phyloP scores from a whole-genome alignment of 768 basidiomycete genomes.

The Gymnopilus junonius region DNA sequence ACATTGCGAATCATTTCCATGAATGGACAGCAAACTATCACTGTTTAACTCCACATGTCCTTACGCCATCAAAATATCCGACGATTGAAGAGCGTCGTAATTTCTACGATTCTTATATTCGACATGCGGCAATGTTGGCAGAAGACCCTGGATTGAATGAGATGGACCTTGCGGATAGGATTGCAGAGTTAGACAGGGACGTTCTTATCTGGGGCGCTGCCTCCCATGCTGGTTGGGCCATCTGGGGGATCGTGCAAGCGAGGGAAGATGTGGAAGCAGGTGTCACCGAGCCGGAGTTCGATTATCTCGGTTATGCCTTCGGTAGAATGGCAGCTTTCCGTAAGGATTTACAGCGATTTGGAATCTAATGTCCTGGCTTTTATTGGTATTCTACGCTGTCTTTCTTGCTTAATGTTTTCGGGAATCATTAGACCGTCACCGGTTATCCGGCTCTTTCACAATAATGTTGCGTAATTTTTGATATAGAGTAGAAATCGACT shows the following conservation, averaged over 20 bases:
- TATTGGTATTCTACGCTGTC: background rate
- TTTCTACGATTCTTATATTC: slow-evolving; percentile 87
- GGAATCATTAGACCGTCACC: background rate
- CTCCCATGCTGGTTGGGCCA: slow-evolving; percentile 89
- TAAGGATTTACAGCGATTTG: slow-evolving; percentile 54
- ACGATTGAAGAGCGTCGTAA: slow-evolving; percentile 70
- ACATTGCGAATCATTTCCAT: slow-evolving; percentile 96
- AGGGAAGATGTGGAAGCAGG: slow-evolving; percentile 69
- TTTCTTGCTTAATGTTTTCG: background rate
- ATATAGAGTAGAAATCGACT: background rate
- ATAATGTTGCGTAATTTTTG: background rate
- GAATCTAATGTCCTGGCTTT: slow-evolving; percentile 26
- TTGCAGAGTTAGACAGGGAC: slow-evolving; percentile 72
- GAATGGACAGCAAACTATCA: slow-evolving; percentile 98
- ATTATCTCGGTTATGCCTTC: slow-evolving; percentile 84
- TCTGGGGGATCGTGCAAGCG: slow-evolving; percentile 95
- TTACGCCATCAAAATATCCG: slow-evolving; percentile 72
- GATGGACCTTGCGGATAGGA: slow-evolving; percentile 44
- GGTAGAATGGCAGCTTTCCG: slow-evolving; percentile 70
- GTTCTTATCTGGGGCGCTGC: slow-evolving; percentile 90
- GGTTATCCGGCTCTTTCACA: background rate
- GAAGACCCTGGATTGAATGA: slow-evolving; percentile 34
- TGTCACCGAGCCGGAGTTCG: slow-evolving; percentile 75
- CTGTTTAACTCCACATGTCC: slow-evolving; percentile 65
- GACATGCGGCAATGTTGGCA: slow-evolving; percentile 44